These are phyloP conservation scores for Pseudonitzschia multiseries DNA, from an alignment of 108 stramenopile genomes.

Conservation along the genomic window DNA sequence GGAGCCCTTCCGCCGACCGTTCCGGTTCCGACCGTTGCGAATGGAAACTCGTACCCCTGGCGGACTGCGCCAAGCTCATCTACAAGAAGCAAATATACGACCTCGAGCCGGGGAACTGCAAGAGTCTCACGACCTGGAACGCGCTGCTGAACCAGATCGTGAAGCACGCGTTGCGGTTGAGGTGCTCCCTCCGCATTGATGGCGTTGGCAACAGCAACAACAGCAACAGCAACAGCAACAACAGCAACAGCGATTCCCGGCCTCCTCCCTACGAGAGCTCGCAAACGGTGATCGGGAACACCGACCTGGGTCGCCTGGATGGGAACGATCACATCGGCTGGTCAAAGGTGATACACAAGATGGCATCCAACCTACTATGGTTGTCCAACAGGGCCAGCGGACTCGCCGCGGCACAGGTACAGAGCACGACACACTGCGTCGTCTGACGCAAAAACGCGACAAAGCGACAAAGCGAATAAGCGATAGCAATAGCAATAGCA, in stretches of 20 bases:
- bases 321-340: conserved; percentile 45
- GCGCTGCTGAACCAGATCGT: conserved; percentile 49
- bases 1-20: too few species aligned
- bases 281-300: conserved; percentile 40
- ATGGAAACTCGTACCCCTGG: conserved; percentile 59
- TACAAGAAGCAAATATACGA: conserved; percentile 38
- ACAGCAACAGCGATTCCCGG: not conserved
- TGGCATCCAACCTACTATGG: conserved; percentile 55
- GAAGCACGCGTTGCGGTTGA: conserved; percentile 32
- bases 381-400: conserved; percentile 41
- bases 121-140: conserved; percentile 51
- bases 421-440: conserved; percentile 25
- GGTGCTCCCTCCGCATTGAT: not conserved
- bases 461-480: too few species aligned
- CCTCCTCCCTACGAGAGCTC: conserved; percentile 42
- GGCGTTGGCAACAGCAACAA: not conserved
- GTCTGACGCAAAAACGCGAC: too few species aligned
- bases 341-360: conserved; percentile 51
- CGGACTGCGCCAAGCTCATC: conserved; percentile 62
- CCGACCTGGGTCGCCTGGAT: conserved; percentile 30
- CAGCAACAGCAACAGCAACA: not conserved
- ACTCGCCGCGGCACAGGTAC: conserved; percentile 27
- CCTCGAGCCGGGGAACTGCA: conserved; percentile 33
- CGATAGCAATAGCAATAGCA: too few species aligned
- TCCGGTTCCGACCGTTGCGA: too few species aligned